Evolutionary conservation across 768 basidiomycete species (phyloP), one percentile per base, ranked within the genome.

Genomic region (Hygrophorus pudorinus): DNA sequence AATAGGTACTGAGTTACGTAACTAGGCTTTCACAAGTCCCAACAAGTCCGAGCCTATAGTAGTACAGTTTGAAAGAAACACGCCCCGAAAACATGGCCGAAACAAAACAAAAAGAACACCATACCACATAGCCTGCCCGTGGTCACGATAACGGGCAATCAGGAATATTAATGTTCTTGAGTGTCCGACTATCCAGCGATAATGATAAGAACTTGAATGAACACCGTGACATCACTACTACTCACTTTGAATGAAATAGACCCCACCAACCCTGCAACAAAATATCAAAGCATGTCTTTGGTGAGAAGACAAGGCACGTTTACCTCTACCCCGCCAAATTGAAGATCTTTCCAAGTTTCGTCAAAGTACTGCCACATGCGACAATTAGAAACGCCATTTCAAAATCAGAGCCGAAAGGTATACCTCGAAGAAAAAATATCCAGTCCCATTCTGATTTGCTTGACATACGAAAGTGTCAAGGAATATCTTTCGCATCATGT

Each of bases 381-480:
- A 31, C 18, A 39, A 39, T 29, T 13, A 46, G 13, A 20, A 14
- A 24, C 35, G 41, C n/a, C n/a, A 11, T 21, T 38, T n/a, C n/a
- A 44, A 34, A 1, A 47, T 32, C 14, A 9, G 40, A 16, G 24
- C n/a, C 7, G n/a, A 27, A 9, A 46, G 42, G 38, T 29, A 62
- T 37, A 76, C 76, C 70, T 85, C 85, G 48, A 90, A 89, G 69
- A 76, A 93, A 74, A 91, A 96, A 65, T 94, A 94, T 11, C 76
- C 68, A 1, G 86, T 91, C 11, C 75, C 75, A 49, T 91, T 91
- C n/a, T 59, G 48, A 59, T 91, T 96, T 0, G 93, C 85, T 57
- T 78, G 73, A 56, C 94, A 99, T 6, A 92, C 79, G 52, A 89
- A 99, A 0, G 74, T 78, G 58, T 98, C 70, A 46, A 99, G 56